Conservation (phyloP, 1,139 yeast species). For the Lipomyces yarrowii region DNA sequence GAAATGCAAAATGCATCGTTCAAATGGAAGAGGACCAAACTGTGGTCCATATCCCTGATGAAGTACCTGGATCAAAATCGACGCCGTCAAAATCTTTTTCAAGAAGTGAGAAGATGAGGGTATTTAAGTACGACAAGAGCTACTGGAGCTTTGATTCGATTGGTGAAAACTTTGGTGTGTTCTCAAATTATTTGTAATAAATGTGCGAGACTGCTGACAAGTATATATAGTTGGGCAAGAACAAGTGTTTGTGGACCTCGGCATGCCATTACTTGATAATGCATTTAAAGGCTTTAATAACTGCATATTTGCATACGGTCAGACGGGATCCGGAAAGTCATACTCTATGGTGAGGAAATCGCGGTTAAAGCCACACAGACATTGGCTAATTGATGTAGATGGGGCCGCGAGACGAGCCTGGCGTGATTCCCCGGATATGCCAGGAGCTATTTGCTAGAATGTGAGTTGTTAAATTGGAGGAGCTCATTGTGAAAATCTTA, state of each 20-base stretch:
- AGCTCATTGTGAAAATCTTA: constrained; percentile 32
- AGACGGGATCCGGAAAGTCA: constrained; percentile 75
- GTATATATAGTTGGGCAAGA: constrained; percentile 43
- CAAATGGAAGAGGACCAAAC: constrained; percentile 37
- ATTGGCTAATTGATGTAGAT: constrained; percentile 39
- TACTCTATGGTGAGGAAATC: constrained; percentile 56
- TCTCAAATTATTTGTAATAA: background rate
- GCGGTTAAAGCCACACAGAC: background rate
- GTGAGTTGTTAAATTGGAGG: background rate
- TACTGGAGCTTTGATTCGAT: constrained; percentile 55
- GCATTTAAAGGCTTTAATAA: constrained; percentile 71
- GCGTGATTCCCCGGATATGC: constrained; percentile 63
- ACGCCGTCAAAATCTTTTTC: constrained; percentile 6
- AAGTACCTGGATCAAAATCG: background rate
- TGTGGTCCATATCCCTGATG: constrained; percentile 35
- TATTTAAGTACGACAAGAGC: constrained; percentile 59
- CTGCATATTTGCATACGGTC: constrained; percentile 77
- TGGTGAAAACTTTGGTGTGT: constrained; percentile 44
- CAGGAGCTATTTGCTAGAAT: constrained; percentile 56
- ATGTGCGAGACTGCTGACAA: background rate
- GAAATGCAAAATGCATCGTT: constrained; percentile 36
- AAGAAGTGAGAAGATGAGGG: constrained; percentile 35
- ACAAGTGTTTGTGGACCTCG: constrained; percentile 55
- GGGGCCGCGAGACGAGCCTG: constrained; percentile 57
- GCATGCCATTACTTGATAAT: constrained; percentile 62